Conservation (phyloP, 108 stramenopile genomes). For the Mediolabrus comicus region DNA sequence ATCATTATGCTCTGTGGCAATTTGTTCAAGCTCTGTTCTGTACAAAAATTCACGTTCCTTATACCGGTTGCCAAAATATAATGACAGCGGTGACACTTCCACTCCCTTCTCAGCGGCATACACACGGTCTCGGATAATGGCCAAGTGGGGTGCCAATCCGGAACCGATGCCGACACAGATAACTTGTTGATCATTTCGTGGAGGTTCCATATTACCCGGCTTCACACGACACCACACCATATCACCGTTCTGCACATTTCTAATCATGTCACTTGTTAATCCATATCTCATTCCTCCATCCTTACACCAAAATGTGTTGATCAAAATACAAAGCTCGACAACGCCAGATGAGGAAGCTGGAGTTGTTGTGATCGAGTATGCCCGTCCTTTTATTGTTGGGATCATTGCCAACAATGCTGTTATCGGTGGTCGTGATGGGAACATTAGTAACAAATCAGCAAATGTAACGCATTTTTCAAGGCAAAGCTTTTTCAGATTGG, state of each 20-base stretch:
- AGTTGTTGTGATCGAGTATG: conserved; percentile 85
- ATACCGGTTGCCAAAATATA: conserved; percentile 90
- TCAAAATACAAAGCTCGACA: conserved; percentile 57
- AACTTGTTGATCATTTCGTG: conserved; percentile 53
- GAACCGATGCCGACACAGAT: conserved; percentile 89
- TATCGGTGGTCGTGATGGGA: conserved; percentile 53
- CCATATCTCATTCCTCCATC: conserved; percentile 53
- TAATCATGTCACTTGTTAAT: conserved; percentile 60
- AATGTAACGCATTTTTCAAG: conserved; percentile 49
- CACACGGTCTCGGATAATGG: conserved; percentile 81
- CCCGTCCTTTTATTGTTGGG: conserved; percentile 83
- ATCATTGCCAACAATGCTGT: conserved; percentile 61
- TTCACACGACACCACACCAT: conserved; percentile 56
- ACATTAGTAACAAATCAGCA: conserved; percentile 50
- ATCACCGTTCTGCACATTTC: conserved; percentile 46
- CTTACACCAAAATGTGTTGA: conserved; percentile 59
- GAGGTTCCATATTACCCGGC: conserved; percentile 65
- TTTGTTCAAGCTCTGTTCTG: conserved; percentile 65
- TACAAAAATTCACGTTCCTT: conserved; percentile 82
- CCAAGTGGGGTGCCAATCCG: conserved; percentile 88
- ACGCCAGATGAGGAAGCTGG: conserved; percentile 42
- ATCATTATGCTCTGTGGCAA: conserved; percentile 49
- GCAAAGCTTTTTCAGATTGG: conserved; percentile 36
- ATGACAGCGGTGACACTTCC: conserved; percentile 56
- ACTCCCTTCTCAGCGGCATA: conserved; percentile 52